Conservation (phyloP, 2,329 filamentous ascomycete genomes). For the Daldinia eschscholtzii region DNA sequence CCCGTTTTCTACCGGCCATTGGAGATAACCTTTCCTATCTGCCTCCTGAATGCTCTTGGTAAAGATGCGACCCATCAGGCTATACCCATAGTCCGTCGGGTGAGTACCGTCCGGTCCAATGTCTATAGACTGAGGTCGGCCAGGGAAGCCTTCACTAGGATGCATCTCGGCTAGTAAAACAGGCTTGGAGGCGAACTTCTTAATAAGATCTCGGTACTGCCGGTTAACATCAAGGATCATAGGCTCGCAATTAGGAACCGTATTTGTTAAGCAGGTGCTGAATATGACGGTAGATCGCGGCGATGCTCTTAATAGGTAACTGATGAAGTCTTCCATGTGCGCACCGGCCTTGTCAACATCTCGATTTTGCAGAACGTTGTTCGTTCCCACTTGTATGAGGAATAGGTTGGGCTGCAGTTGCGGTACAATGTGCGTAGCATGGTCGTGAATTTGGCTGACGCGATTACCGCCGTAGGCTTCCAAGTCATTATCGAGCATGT, state of each 20-base stretch:
- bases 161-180: slow-evolving; percentile 53
- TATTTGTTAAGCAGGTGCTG: slow-evolving; percentile 50
- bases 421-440: slow-evolving; percentile 47
- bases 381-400: slow-evolving; percentile 53
- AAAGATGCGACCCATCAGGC: slow-evolving; percentile 50
- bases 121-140: slow-evolving; percentile 43
- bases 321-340: slow-evolving; percentile 49
- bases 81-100: slow-evolving; percentile 48
- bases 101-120: slow-evolving; percentile 51
- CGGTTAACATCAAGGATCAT: slow-evolving; percentile 48
- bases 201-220: slow-evolving; percentile 49
- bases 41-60: slow-evolving; percentile 46
- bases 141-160: slow-evolving; percentile 44
- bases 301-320: slow-evolving; percentile 49
- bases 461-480: slow-evolving; percentile 53
- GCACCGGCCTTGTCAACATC: slow-evolving; percentile 46
- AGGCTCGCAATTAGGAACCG: slow-evolving; percentile 47
- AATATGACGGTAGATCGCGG: slow-evolving; percentile 50
- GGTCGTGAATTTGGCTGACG: slow-evolving; percentile 49
- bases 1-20: slow-evolving; percentile 47
- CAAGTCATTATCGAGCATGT: slow-evolving; percentile 52
- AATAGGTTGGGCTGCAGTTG: slow-evolving; percentile 51
- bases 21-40: slow-evolving; percentile 46
- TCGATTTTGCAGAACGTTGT: slow-evolving; percentile 50
- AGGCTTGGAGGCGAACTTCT: slow-evolving; percentile 45